Evolutionary conservation across 31 red algal species (phyloP), one percentile per base, ranked within the genome.

Genomic region (Bonnemaisonia californica): DNA sequence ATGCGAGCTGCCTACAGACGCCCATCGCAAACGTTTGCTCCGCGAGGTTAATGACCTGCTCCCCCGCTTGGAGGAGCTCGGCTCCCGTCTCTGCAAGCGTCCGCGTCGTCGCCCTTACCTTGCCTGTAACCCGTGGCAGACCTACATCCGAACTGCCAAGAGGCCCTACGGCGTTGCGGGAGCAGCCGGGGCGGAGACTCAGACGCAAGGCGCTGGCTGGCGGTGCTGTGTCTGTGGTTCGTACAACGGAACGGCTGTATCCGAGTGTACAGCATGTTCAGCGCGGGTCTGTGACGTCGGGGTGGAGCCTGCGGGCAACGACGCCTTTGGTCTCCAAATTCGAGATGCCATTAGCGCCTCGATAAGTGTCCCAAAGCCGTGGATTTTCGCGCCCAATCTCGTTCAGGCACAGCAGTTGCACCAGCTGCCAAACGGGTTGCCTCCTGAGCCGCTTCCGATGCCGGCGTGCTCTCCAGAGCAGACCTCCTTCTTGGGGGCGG

Each of bases 1-100:
- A 16, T 7, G 45, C 16, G 45, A 30, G 18, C 54, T 85, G 36
- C 71, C 71, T 19, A 65, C 81, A 19, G 71, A 85, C 21, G 81
- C 81, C 3, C 81, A 85, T 66, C 81, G 81, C 22, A 68, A 85
- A 23, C 81, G 81, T 1, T 60, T 85, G 31, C 58, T 85, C 1
- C 69, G 81, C 2, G 56, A 76, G 70, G 60, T 85, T 16, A 71
- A 85, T 74, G 81, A 73, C 7, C 64, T 87, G 38, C 27, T 87
- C 39, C 74, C 84, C 1, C 84, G 84, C 1, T 58, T 87, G 58
- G 84, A 87, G 39, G 51, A 87, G 35, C 74, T 87, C 35, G 73
- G 63, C 18, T 68, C 45, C 35, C 74, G 56, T 67, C 54, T 87
- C 35, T 57, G 54, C 45, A 78, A 69, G 21, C 84, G 84, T 38